Base-by-base conservation (phyloP, 495 filamentous ascomycete genomes). In the Xylaria scruposa region DNA sequence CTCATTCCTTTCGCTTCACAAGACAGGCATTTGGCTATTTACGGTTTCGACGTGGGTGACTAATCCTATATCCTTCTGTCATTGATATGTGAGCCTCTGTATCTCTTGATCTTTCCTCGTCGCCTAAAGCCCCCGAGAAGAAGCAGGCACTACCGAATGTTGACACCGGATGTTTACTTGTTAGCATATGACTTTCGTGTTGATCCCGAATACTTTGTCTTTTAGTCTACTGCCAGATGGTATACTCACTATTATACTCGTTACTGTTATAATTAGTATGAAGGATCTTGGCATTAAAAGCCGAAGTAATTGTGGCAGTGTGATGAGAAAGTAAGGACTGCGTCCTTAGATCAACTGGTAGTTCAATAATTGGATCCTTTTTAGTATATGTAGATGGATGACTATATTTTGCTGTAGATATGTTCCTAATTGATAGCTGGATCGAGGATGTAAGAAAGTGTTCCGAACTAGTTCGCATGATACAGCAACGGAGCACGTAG, bases 21-120 rank as follows among this genome's bases (percentile, higher is more conserved):
- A 9, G 19, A 24, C 74, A 44, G 49, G 56, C 76, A 75, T 49
- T 47, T 54, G 12, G 71, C 71, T 54, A 67, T 72, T 24, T 26
- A 13, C 67, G 54, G 75, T 49, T 61, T 49, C 21, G 68, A 64
- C 3, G 54, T 67, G 33, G 72, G 70, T 7, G 40, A 0, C 8
- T 74, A 67, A 24, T 72, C 69, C 17, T 38, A n/a, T 13, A 76
- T 42, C 69, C 47, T 7, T 24, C 7, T 63, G 2, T 44, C 19
- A 46, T 38, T 63, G 36, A 10, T 58, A 31, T 5, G 54, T 8
- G 15, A 17, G 24, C 12, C 31, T 17, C 15, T 58, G 54, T 31
- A 7, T 21, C 4, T 26, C 9, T 19, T 59, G 2, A 19, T 21
- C 8, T 29, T 31, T n/a, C 36, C 9, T 26, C 36, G n/a, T 15